Conservation (phyloP, 1,139 yeast species). For the Keqinozyma sinolaborantium region DNA sequence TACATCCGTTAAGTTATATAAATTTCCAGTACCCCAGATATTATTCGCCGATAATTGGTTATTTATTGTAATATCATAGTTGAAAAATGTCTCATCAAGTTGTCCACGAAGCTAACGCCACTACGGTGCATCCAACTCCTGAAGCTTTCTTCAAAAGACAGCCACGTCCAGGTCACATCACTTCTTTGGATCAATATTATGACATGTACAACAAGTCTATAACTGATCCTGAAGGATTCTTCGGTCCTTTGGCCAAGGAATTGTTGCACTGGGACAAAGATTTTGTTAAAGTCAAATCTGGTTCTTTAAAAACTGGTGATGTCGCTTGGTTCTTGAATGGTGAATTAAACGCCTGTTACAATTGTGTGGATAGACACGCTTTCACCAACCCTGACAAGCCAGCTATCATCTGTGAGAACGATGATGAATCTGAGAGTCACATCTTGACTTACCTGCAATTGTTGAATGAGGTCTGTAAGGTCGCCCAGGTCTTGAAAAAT, state of each 20-base stretch:
- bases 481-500: slow-evolving; percentile 78
- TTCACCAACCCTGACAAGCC: slow-evolving; percentile 79
- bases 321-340: slow-evolving; percentile 94
- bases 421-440: slow-evolving; percentile 75
- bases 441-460: slow-evolving; percentile 82
- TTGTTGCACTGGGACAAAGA: slow-evolving; percentile 82
- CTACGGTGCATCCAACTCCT: slow-evolving; percentile 65
- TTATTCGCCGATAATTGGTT: background rate
- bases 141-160: slow-evolving; percentile 70
- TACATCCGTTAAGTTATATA: background rate
- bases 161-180: slow-evolving; percentile 52
- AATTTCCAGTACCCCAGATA: background rate
- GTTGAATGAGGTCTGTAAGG: slow-evolving; percentile 79
- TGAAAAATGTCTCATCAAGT: slow-evolving; percentile 37
- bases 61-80: background rate
- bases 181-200: slow-evolving; percentile 64
- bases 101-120: slow-evolving; percentile 82
- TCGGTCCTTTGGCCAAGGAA: slow-evolving; percentile 78
- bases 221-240: slow-evolving; percentile 77
- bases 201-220: slow-evolving; percentile 75
- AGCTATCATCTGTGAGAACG: slow-evolving; percentile 94
- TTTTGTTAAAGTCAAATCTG: slow-evolving; percentile 68
- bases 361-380: slow-evolving; percentile 97
- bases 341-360: slow-evolving; percentile 87
- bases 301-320: slow-evolving; percentile 76